Percentiles rank a stretch among this genome's conserved stretches.
phyloP scores from a whole-genome alignment of 257 asterid species.

The Nicotiana tomentosiformis region DNA sequence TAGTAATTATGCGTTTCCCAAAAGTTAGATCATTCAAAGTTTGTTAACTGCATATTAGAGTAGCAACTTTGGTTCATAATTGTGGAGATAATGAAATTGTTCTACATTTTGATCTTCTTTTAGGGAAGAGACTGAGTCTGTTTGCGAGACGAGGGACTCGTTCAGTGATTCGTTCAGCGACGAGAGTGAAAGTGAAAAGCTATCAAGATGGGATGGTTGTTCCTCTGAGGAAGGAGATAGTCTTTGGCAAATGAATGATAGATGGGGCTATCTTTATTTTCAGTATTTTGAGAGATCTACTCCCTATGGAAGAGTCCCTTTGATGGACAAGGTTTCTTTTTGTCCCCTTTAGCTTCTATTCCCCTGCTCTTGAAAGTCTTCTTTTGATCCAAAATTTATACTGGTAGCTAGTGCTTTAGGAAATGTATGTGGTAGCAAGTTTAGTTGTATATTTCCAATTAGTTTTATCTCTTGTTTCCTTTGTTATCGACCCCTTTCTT shows the following conservation, averaged over 20 bases:
- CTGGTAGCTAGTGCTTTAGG: neutral
- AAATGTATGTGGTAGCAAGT: neutral
- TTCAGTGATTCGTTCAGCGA: constrained; percentile 50
- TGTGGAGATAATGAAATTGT: constrained; percentile 2
- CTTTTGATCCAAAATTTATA: neutral
- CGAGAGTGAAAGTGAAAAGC: constrained; percentile 51
- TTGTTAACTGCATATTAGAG: neutral
- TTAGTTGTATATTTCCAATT: neutral
- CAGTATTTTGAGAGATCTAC: constrained; percentile 45
- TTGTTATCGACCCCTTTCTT: neutral
- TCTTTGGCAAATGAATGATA: constrained; percentile 29
- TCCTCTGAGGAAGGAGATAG: constrained; percentile 50
- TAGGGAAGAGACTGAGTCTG: constrained; percentile 46
- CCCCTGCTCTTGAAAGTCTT: neutral
- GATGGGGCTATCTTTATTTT: constrained; percentile 39
- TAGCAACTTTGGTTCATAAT: neutral
- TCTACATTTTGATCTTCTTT: neutral
- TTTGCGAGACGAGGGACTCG: constrained; percentile 43
- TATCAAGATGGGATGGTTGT: constrained; percentile 55
- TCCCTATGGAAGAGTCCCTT: constrained; percentile 54
- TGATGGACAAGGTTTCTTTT: constrained; percentile 43
- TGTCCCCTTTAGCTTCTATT: neutral
- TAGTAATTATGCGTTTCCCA: neutral
- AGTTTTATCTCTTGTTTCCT: neutral
- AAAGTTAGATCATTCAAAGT: neutral